phyloP scores from a whole-genome alignment of 768 basidiomycete species.

The Lactarius deliciosus region DNA sequence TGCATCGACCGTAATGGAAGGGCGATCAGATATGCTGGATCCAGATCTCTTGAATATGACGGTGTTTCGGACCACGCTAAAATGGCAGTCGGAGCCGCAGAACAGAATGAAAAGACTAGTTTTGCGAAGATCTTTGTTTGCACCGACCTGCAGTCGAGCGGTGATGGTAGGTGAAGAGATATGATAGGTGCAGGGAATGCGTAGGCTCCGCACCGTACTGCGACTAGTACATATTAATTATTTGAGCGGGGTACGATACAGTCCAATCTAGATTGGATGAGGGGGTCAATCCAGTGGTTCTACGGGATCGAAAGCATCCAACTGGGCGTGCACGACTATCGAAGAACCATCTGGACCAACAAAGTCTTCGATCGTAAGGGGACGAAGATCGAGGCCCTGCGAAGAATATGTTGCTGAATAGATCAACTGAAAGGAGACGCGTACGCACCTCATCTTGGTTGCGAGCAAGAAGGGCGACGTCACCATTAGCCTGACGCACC shows the following conservation, averaged over 20 bases:
- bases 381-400: slow-evolving; percentile 78
- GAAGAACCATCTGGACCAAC: slow-evolving; percentile 40
- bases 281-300: slow-evolving; percentile 11
- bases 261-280: neutral
- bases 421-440: neutral
- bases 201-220: neutral
- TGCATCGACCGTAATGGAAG: neutral
- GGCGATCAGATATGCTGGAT: neutral
- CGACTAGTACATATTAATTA: slow-evolving; percentile 11
- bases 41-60: neutral
- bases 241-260: slow-evolving; percentile 9
- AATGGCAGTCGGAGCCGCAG: neutral
- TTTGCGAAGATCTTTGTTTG: neutral
- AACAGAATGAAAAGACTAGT: neutral
- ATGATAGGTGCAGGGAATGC: neutral
- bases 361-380: slow-evolving; percentile 72
- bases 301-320: neutral
- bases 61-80: neutral
- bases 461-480: slow-evolving; percentile 50
- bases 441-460: slow-evolving; percentile 46
- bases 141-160: neutral
- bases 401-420: neutral
- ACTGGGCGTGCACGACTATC: neutral
- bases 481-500: slow-evolving; percentile 53
- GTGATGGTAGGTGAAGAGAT: neutral